Percentiles rank a stretch among this genome's conserved stretches.
These are phyloP conservation scores for Ilyonectria mors-panacis DNA, from an alignment of 2,329 filamentous ascomycete genomes.

Conservation along the genomic window DNA sequence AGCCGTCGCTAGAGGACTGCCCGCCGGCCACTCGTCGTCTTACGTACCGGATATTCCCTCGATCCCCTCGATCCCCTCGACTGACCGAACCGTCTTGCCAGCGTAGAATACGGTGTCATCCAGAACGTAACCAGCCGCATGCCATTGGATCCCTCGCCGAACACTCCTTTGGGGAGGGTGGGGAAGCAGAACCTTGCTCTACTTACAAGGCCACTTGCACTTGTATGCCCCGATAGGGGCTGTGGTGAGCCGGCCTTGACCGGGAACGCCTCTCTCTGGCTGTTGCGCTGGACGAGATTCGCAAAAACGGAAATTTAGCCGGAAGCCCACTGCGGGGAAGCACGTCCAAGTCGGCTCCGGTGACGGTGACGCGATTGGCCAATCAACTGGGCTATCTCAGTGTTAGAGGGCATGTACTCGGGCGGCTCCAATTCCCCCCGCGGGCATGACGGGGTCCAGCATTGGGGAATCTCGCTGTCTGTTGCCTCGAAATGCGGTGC, in stretches of 20 bases:
- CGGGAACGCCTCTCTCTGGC: not conserved
- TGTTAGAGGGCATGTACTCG: too few species aligned
- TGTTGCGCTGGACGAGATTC: too few species aligned
- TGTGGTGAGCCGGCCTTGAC: slow-evolving; percentile 16
- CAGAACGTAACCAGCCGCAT: not conserved
- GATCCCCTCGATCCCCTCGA: too few species aligned
- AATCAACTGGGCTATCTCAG: slow-evolving; percentile 5
- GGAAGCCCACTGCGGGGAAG: slow-evolving; percentile 14
- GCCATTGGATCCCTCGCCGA: not conserved
- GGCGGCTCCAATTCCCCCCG: not conserved
- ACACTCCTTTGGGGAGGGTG: not conserved
- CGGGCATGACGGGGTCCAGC: not conserved
- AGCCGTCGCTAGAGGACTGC: too few species aligned
- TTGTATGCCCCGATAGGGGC: slow-evolving; percentile 10
- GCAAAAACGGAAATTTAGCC: too few species aligned
- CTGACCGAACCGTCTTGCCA: too few species aligned
- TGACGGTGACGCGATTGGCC: slow-evolving; percentile 23
- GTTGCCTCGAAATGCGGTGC: not conserved
- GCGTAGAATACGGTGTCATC: not conserved
- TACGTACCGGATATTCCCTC: too few species aligned
- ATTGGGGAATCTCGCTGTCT: not conserved
- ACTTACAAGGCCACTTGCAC: not conserved
- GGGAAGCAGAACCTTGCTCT: too few species aligned
- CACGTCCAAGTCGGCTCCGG: slow-evolving; percentile 2
- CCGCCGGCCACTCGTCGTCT: too few species aligned